These are phyloP conservation scores for Fusarium hainanense DNA, from an alignment of 2,329 filamentous ascomycete species.

Conservation along the genomic window DNA sequence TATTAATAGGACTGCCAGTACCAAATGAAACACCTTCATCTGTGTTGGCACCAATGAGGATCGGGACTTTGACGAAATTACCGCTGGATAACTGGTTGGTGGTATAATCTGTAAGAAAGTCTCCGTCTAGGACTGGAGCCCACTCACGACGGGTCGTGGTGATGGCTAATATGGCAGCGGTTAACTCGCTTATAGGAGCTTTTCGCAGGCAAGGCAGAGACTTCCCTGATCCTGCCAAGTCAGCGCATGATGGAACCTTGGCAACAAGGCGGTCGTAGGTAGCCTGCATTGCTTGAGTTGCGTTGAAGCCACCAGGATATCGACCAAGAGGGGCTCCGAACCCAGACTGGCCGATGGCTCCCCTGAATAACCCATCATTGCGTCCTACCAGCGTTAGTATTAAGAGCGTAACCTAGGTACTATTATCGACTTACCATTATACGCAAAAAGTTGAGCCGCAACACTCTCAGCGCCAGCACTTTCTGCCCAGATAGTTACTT, in stretches of 20 bases:
- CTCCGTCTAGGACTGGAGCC: constrained; percentile 50
- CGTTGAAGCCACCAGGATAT: constrained; percentile 46
- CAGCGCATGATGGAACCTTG: constrained; percentile 38
- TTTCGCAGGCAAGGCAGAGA: constrained; percentile 46
- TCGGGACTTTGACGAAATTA: constrained; percentile 50
- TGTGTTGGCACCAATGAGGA: constrained; percentile 52
- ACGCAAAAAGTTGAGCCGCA: constrained; percentile 25
- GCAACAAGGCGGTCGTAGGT: constrained; percentile 47
- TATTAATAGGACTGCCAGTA: constrained; percentile 40
- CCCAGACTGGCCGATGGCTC: constrained; percentile 62
- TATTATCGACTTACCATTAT: constrained; percentile 47
- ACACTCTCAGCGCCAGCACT: constrained; percentile 56
- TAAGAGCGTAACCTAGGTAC: accelerated
- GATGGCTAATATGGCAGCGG: constrained; percentile 25
- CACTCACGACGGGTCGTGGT: constrained; percentile 12
- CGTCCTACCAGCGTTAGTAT: constrained; percentile 44
- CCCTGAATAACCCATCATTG: constrained; percentile 63
- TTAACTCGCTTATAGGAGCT: constrained; percentile 46
- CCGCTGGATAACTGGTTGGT: constrained; percentile 48
- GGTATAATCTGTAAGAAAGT: constrained; percentile 50
- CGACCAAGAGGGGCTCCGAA: constrained; percentile 50
- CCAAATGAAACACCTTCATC: constrained; percentile 48
- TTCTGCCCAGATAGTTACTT: constrained; percentile 64
- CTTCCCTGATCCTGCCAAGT: constrained; percentile 36
- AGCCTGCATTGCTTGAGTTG: constrained; percentile 43